Base-by-base conservation (phyloP, 345 rosid species). In the Gossypium ekmanianum region DNA sequence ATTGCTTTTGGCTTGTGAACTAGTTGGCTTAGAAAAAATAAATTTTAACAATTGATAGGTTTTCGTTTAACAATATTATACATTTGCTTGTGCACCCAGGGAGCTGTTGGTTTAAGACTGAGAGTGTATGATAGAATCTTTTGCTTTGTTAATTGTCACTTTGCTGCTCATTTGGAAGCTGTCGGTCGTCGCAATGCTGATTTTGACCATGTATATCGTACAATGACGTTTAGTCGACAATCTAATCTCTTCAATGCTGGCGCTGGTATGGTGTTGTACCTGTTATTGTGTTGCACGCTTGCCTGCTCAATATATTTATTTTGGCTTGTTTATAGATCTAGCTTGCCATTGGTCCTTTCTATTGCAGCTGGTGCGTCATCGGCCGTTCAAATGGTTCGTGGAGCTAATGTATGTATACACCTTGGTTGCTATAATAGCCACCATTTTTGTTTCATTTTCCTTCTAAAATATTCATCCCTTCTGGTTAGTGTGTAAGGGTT, bases 151-250 rank as follows among this genome's bases (percentile, higher is more conserved):
- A 91, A 91, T 68, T 91, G 97, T 78, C 97, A 91, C 76, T 85
- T 91, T 79, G 97, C 97, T 66, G 97, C 97, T 26, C 97, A 91
- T 85, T 76, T 88, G 61, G 97, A 90, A 74, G 97, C 97, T 74
- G 92, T 90, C 58, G 84, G 75, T 75, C 85, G 91, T 27, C 88
- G 97, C 13, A 91, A 91, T 81, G 90, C 92, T 41, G 97, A 91
- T 79, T 91, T 91, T 61, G 92, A 91, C 79, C 94, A 90, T 76
- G 89, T 91, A 51, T 91, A 81, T 83, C 90, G 85, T 71, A 86
- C 85, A 44, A 90, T 91, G 94, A 72, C 78, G 48, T 91, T 91
- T 47, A 63, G 80, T 44, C 90, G 92, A 71, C 82, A 87, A 63
- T 83, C 92, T 76, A 87, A 71, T 80, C 68, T 72, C 62, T 77